A percentile compares a stretch with the other conserved stretches of the same genome.
Evolutionary conservation across 257 asterid genomes (phyloP).

Genomic region (Orobanche coerulescens): DNA sequence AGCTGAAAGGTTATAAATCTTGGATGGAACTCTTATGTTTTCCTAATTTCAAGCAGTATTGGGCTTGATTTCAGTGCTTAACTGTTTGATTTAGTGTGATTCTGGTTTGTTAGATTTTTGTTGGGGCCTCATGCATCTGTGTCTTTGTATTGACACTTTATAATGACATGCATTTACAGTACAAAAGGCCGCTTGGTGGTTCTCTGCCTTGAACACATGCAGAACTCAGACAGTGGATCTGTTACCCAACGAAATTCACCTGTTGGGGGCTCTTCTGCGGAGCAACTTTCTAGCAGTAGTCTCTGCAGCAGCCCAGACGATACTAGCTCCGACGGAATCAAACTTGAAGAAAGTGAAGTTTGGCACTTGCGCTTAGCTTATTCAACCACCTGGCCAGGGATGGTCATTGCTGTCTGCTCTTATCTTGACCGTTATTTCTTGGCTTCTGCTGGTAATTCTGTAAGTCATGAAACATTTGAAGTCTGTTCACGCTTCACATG

Average conservation of each 20-base stretch:
- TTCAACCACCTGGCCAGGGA: constrained; percentile 68
- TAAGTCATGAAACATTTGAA: constrained; percentile 40
- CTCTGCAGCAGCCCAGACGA: constrained; percentile 84
- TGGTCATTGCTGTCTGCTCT: constrained; percentile 82
- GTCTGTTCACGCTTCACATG: constrained; percentile 19
- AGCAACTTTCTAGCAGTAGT: constrained; percentile 66
- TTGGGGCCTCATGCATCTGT: constrained; percentile 17
- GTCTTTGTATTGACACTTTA: constrained; percentile 16
- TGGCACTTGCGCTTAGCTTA: constrained; percentile 71
- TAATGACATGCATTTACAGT: constrained; percentile 35
- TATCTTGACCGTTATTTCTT: constrained; percentile 79
- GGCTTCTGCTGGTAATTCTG: constrained; percentile 84
- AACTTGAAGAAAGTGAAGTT: constrained; percentile 73
- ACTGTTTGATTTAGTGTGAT: constrained; percentile 5
- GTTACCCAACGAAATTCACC: constrained; percentile 57
- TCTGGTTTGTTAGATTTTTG: constrained; percentile 9
- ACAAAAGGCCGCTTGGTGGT: constrained; percentile 87
- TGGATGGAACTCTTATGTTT: not conserved
- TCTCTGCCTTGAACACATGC: constrained; percentile 67
- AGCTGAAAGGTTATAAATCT: constrained; percentile 73
- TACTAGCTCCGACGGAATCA: constrained; percentile 64
- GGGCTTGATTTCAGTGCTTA: constrained; percentile 11
- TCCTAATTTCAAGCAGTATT: not conserved
- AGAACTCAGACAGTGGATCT: constrained; percentile 63
- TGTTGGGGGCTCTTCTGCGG: constrained; percentile 42